Base-by-base conservation (phyloP, 176 grass and related monocot species). In the Pharus latifolius region DNA sequence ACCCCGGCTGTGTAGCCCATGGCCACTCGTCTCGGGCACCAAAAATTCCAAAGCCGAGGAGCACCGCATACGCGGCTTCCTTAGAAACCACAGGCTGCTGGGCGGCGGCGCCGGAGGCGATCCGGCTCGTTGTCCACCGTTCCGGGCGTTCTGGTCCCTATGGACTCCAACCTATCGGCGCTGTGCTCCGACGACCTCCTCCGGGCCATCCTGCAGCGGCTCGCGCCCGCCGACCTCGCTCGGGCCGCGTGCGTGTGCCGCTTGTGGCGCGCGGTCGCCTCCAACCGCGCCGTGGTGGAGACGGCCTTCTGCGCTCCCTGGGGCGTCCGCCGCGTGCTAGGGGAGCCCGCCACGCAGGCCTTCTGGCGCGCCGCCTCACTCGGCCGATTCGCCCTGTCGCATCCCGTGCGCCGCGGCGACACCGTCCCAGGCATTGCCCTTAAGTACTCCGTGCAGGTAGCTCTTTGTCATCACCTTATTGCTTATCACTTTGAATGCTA, bases 401-500 rank as follows among this genome's bases (percentile, higher is more conserved):
- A 93, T 63, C 28, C 74, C 45, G 78, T 93, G 74, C 75, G 66
- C 5, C 87, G 78, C 56, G 71, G 86, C 1, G 94, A 98, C 71
- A 87, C 83, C 28, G 86, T 98, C 11, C 66, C 84, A 27, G 69
- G 89, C 43, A 30, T 98, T 34, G 94, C 89, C 48, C 75, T 98
- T 66, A 98, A 87, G 84, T 98, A 93, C 16, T 90, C 94, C 13
- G 81, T 98, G 27, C 89, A 93, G 89, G 89, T 93, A 77, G 3
- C 19, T 56, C 10, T 22, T 7, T 1, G 4, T 68, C 44, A 45
- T 12, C 23, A 63, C 13, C 32, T 62, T 9, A 42, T 43, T 8
- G 20, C 44, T 13, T 61, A 17, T 35, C 29, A 4, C 31, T 37
- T 17, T n/a, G 29, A n/a, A 5, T 50, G 3, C 47, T 14, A 33